Evolutionary conservation across 2,329 filamentous ascomycete species (phyloP), one percentile per base, ranked within the genome.

Genomic region (Onygenales sp.): DNA sequence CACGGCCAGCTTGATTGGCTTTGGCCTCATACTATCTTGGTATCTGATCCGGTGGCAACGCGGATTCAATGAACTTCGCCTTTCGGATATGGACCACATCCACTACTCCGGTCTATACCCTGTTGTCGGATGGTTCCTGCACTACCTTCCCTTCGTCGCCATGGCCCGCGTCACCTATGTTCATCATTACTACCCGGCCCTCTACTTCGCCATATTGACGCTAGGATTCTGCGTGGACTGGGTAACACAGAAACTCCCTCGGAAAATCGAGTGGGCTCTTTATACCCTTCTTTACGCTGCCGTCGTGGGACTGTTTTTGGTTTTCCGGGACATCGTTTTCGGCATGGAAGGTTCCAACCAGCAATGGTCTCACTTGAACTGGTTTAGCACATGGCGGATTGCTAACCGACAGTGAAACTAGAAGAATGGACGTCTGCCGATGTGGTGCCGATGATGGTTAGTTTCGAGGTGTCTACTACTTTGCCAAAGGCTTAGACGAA

Each of bases 121-220:
- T 7, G 78, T 92, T 54, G 80, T 93, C 53, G 93, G 93, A 58
- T 98, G 93, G 93, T 85, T 95, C 72, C 79, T 98, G 48, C 93
- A 98, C 74, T 98, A 96, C 70, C 75, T 95, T 58, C 93, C 93
- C 0, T 98, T 97, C 72, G 82, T 95, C 64, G 83, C 93, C 66
- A 98, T 98, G 94, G 93, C 90, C 9, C 89, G 93, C 78, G 93
- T 98, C 57, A 98, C 93, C 13, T 98, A 98, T 66, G 93, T 98
- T 52, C 93, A 98, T 72, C 93, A 98, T 76, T 98, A 98, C 78
- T 98, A 97, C 72, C 93, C 93, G 9, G 93, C 93, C 8, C 82
- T 98, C 9, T 98, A 97, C 77, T 98, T 97, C 70, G 91, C 93
- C 63, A 95, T 98, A 60, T 77, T 98, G 45, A 83, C 82, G 13